Conservation (phyloP, 192 early-diverging fungal genomes). For the Backusella sp. region DNA sequence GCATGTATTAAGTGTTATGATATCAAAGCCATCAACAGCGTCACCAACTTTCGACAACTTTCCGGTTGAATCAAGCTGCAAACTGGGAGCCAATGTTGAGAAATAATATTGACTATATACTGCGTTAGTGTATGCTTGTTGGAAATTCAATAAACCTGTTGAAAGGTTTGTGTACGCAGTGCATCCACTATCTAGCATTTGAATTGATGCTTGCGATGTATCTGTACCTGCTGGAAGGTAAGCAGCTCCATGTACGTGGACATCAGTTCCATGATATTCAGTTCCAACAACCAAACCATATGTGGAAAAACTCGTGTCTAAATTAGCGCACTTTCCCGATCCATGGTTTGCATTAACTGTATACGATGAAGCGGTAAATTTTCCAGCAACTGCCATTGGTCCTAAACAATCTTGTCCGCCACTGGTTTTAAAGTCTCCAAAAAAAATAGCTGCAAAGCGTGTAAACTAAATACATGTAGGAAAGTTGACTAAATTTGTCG, state of each 20-base stretch:
- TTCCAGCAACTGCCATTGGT: slow-evolving; percentile 7
- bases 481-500: not conserved
- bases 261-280: no score
- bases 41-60: not conserved
- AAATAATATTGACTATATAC: not conserved
- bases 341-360: slow-evolving; percentile 6
- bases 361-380: not conserved
- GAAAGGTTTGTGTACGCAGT: not conserved
- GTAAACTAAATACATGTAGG: not conserved
- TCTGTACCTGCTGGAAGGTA: not conserved
- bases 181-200: not conserved
- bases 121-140: no score
- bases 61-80: not conserved
- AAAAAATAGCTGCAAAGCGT: not conserved
- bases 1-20: slow-evolving; percentile 4
- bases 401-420: slow-evolving; percentile 13
- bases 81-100: not conserved
- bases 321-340: not conserved
- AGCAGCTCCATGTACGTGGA: slow-evolving; percentile 4
- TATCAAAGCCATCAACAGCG: not conserved
- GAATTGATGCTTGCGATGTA: not conserved
- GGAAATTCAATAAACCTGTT: not conserved
- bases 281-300: slow-evolving; percentile 9
- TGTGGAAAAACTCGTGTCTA: not conserved
- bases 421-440: slow-evolving; percentile 1